These are phyloP conservation scores for Porogramme epimiltina DNA, from an alignment of 1,284 basidiomycete genomes.

Conservation along the genomic window DNA sequence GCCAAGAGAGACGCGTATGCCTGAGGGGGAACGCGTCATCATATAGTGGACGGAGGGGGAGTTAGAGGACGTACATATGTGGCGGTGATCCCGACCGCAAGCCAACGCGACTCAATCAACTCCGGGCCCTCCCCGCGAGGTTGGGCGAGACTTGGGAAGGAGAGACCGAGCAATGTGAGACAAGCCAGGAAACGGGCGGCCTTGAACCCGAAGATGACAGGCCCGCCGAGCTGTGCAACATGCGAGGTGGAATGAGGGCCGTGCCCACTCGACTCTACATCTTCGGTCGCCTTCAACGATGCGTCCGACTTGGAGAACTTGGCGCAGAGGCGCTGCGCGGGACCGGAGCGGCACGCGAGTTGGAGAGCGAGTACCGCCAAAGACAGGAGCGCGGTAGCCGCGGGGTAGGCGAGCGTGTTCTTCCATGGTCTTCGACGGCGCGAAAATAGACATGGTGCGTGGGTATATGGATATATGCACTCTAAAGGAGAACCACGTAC, in stretches of 20 bases:
- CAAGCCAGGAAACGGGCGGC: conserved; percentile 26
- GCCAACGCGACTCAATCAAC: conserved; percentile 20
- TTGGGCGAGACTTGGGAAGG: conserved; percentile 17
- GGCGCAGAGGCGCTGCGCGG: conserved; percentile 6
- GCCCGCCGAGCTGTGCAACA: conserved; percentile 26
- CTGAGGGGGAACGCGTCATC: conserved; percentile 35
- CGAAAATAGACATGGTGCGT: too few relatives aligned
- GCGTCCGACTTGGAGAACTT: conserved; percentile 7
- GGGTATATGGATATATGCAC: not conserved
- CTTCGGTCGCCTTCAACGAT: conserved; percentile 1
- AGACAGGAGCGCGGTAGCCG: conserved; percentile 7
- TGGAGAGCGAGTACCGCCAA: conserved; percentile 12
- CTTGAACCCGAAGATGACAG: conserved; percentile 31
- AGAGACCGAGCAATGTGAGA: conserved; percentile 29
- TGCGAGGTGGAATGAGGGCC: conserved; percentile 12
- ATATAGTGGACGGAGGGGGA: not conserved
- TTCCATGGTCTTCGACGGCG: conserved; percentile 11
- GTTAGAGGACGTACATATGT: conserved; percentile 33
- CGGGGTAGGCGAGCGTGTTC: conserved; percentile 14
- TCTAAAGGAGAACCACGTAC: conserved; percentile 5
- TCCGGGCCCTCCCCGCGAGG: not conserved
- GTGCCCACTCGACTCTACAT: conserved; percentile 9
- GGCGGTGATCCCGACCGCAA: conserved; percentile 34
- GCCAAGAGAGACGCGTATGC: conserved; percentile 26
- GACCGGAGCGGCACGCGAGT: conserved; percentile 10